Conservation (phyloP, 352 stramenopile genomes). For the Globisporangium carolinianum region DNA sequence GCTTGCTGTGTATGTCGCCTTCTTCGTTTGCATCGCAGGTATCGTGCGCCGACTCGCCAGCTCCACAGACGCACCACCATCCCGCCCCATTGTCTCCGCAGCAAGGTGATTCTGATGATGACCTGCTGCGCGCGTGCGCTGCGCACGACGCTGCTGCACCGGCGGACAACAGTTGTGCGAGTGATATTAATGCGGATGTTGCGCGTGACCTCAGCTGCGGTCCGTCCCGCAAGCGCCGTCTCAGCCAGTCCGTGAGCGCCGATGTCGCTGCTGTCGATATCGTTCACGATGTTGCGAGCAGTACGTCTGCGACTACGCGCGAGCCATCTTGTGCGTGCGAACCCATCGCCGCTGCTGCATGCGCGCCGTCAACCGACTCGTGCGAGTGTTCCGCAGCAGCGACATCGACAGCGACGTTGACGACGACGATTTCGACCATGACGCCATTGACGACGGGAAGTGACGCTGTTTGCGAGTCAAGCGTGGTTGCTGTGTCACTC, state of each 20-base stretch:
- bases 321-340: too few species aligned
- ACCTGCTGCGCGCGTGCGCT: constrained; percentile 17
- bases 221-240: constrained; percentile 56
- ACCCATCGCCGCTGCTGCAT: too few species aligned
- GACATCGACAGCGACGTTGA: constrained; percentile 3
- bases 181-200: constrained; percentile 77
- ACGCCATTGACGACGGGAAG: not conserved
- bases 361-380: too few species aligned
- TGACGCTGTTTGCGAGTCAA: too few species aligned
- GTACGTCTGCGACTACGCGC: too few species aligned
- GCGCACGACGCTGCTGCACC: constrained; percentile 18
- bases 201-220: constrained; percentile 53
- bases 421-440: not conserved
- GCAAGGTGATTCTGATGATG: constrained; percentile 31
- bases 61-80: not conserved
- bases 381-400: not conserved
- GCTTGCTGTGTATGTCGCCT: not conserved
- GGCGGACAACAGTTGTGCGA: constrained; percentile 15
- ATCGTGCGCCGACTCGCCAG: constrained; percentile 5
- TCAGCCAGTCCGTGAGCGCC: constrained; percentile 22
- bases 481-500: not conserved
- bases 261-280: not conserved
- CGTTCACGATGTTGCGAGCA: too few species aligned
- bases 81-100: constrained; percentile 2
- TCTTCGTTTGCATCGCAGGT: not conserved